phyloP scores from a whole-genome alignment of 306 rosid genomes.

The Myrica gale region DNA sequence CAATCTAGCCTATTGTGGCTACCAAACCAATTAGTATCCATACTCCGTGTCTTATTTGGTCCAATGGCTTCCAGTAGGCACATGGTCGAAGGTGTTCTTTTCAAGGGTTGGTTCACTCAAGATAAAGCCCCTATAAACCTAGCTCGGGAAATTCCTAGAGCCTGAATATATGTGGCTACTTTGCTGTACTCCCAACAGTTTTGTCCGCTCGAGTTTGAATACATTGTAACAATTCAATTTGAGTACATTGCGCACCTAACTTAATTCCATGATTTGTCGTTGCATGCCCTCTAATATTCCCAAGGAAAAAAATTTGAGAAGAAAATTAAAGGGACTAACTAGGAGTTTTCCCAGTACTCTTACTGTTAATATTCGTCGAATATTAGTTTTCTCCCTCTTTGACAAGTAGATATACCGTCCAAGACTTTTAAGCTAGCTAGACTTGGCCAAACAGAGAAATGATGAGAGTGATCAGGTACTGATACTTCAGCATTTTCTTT shows the following conservation, averaged over 20 bases:
- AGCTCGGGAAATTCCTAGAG: not conserved
- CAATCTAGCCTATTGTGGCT: not conserved
- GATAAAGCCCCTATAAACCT: constrained; percentile 4
- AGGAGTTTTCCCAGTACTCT: not conserved
- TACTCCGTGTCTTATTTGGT: not conserved
- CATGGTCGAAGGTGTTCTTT: not conserved
- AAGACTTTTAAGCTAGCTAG: too few relatives aligned
- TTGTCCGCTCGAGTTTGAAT: not conserved
- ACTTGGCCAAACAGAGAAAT: too few relatives aligned
- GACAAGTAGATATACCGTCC: too few relatives aligned
- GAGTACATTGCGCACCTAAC: not conserved
- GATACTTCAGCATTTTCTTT: too few relatives aligned
- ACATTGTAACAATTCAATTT: not conserved
- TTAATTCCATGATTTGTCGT: too few relatives aligned
- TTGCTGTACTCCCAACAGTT: not conserved
- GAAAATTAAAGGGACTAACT: not conserved
- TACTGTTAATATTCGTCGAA: too few relatives aligned
- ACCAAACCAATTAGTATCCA: constrained; percentile 12
- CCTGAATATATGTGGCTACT: not conserved
- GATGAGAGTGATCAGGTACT: too few relatives aligned
- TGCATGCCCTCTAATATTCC: too few relatives aligned
- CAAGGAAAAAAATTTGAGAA: too few relatives aligned
- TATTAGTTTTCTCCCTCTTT: too few relatives aligned
- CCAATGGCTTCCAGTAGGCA: constrained; percentile 5
- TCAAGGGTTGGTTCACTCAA: not conserved